Conservation (phyloP, 2,329 filamentous ascomycete species). For the Plectosphaerella sp. region DNA sequence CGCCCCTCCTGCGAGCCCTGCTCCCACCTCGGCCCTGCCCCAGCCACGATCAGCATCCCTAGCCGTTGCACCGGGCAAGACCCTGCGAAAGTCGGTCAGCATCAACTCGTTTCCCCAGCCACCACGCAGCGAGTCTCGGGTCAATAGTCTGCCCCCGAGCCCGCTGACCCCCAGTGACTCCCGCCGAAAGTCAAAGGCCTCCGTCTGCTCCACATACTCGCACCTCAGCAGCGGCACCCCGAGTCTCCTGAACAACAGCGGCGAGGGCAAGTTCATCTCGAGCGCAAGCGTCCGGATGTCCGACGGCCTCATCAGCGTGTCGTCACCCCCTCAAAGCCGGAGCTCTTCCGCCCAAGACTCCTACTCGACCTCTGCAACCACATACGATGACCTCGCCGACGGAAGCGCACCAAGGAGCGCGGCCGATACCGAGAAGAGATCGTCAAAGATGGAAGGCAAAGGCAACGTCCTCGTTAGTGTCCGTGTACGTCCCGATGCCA, state of each 20-base stretch:
- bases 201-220: conserved; percentile 45
- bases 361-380: conserved; percentile 85
- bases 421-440: conserved; percentile 35
- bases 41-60: conserved; percentile 51
- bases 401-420: conserved; percentile 28
- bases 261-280: conserved; percentile 69
- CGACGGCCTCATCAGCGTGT: conserved; percentile 70
- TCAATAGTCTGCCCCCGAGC: conserved; percentile 58
- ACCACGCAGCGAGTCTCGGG: conserved; percentile 60
- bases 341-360: conserved; percentile 91
- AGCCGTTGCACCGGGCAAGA: conserved; percentile 59
- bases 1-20: conserved; percentile 45
- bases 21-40: conserved; percentile 49
- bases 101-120: conserved; percentile 93
- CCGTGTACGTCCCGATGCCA: conserved; percentile 79
- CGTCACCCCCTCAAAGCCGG: conserved; percentile 81
- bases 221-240: conserved; percentile 48
- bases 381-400: conserved; percentile 75
- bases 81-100: conserved; percentile 81
- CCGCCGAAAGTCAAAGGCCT: conserved; percentile 50
- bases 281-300: conserved; percentile 61
- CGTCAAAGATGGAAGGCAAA: conserved; percentile 66
- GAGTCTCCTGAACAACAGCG: conserved; percentile 74
- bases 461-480: conserved; percentile 97
- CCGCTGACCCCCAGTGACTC: conserved; percentile 51